Base-by-base conservation (phyloP, 768 basidiomycete genomes). In the Ramaria rubella region DNA sequence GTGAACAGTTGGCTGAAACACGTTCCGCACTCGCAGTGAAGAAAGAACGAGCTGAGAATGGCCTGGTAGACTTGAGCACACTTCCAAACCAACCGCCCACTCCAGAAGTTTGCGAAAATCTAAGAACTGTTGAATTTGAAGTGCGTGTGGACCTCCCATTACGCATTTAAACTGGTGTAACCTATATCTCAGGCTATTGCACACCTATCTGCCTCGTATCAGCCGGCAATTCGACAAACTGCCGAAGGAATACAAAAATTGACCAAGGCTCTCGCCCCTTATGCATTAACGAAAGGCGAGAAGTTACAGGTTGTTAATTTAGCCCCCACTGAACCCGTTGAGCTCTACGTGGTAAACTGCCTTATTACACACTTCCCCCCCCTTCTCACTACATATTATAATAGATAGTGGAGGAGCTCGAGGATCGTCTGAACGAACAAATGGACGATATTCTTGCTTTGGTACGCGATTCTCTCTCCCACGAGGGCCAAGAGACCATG, bases 261-360 rank as follows among this genome's bases (percentile, higher is more conserved):
- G 12, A 81, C 87, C 17, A 79, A 81, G 56, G 74, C 74, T 36
- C 80, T 97, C 9, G 78, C 81, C 2, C 73, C 81, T 19, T 87
- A 82, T 60, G 77, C 80, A 31, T 73, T 97, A 59, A 94, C 93
- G 1, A 96, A 94, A 63, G 82, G 87, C 2, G 94, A 97, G 75
- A 93, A 94, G 65, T 76, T 96, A 3, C 91, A 94, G 65, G 78
- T 96, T 33, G 85, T 91, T n/a, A 96, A 97, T 65, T 77, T 95
- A 5, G 86, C 85, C 1, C 94, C 94, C 1, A 85, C 81, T 6
- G 77, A 83, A 46, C 75, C 83, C 0, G 90, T 95, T 24, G 90
- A 94, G 67, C 81, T 96, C 24, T 94, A 96, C 65, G 87, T 90
- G 56, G 93, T 94, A 61, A 45, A 90, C 79, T 43, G 24, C 46